Evolutionary conservation across 352 stramenopile genomes (phyloP).

Genomic region (Phytophthora ramorum): DNA sequence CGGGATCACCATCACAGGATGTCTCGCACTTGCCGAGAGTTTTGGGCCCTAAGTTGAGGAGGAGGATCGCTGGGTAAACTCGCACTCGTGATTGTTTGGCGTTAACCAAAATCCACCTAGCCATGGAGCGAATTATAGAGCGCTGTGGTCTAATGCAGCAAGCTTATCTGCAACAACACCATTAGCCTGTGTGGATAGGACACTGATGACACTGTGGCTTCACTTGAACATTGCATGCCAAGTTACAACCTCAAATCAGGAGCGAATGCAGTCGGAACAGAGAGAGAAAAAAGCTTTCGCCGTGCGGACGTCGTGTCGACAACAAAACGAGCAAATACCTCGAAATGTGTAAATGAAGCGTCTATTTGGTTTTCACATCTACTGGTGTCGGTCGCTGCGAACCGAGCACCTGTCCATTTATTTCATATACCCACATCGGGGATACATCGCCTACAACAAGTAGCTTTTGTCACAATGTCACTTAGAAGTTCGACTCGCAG

Average conservation of each 20-base stretch:
- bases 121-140: constrained; percentile 19
- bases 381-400: constrained; percentile 5
- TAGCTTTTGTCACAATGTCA: not conserved
- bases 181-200: constrained; percentile 16
- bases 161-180: not conserved
- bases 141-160: not conserved
- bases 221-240: constrained; percentile 11
- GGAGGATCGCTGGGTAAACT: constrained; percentile 16
- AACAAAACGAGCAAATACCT: too few species aligned
- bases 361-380: constrained; percentile 30
- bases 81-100: not conserved
- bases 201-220: not conserved
- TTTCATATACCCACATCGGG: constrained; percentile 26
- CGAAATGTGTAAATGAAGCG: constrained; percentile 18
- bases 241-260: not conserved
- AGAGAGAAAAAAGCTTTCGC: constrained; percentile 7
- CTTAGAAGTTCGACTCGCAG: constrained; percentile 32
- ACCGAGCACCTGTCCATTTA: constrained; percentile 22
- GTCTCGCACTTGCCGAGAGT: constrained; percentile 3
- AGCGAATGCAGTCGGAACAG: not conserved
- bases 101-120: not conserved
- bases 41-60: constrained; percentile 1
- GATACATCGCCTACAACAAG: constrained; percentile 22
- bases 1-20: constrained; percentile 27
- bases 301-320: constrained; percentile 5